Conservation (phyloP, 345 rosid species). For the Gossypium sturtianum region DNA sequence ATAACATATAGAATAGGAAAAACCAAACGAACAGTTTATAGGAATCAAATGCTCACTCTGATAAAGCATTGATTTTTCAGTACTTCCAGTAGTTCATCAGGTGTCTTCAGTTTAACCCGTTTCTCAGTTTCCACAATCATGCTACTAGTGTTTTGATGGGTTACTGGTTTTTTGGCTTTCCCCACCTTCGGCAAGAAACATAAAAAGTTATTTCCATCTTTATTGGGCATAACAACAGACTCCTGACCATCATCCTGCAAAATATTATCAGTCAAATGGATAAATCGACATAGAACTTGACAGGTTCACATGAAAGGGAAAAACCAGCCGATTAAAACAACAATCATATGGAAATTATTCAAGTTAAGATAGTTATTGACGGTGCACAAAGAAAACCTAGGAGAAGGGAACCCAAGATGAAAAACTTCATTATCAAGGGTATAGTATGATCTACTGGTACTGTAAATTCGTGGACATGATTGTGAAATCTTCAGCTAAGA, state of each 20-base stretch:
- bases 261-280: constrained; percentile 6
- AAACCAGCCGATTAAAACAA: background rate
- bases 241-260: constrained; percentile 73
- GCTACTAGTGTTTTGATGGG: constrained; percentile 53
- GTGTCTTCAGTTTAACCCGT: constrained; percentile 65
- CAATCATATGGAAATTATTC: background rate
- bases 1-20: no score
- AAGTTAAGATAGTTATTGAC: background rate
- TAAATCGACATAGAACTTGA: background rate
- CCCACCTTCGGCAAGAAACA: constrained; percentile 87
- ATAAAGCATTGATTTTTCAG: constrained; percentile 52
- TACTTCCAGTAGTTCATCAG: constrained; percentile 79
- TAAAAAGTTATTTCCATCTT: constrained; percentile 47
- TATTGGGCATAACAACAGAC: constrained; percentile 57
- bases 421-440: background rate
- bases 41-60: constrained; percentile 39
- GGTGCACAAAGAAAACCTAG: background rate
- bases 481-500: background rate
- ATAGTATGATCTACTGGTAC: background rate
- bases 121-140: constrained; percentile 76
- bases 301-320: background rate
- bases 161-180: constrained; percentile 40
- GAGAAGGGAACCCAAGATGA: background rate
- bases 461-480: background rate
- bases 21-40: background rate